These are phyloP conservation scores for Aspergillus alliaceus DNA, from an alignment of 2,329 filamentous ascomycete species.

Conservation along the genomic window DNA sequence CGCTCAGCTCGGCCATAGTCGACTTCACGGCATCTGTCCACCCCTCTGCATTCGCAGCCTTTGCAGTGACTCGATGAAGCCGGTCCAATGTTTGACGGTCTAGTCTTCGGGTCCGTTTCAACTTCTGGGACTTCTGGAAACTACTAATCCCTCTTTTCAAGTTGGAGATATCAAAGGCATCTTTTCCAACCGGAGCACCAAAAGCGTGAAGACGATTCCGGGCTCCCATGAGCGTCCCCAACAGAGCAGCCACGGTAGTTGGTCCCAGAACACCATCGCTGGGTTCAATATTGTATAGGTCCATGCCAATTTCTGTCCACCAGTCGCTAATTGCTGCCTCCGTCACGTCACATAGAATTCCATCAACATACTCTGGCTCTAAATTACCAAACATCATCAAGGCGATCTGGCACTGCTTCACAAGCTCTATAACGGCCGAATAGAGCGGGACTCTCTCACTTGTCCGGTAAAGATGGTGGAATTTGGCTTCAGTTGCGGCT, in stretches of 20 bases:
- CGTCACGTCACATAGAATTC: conserved; percentile 87
- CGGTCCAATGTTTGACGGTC: conserved; percentile 80
- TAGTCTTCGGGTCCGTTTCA: conserved; percentile 74
- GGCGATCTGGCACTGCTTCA: conserved; percentile 88
- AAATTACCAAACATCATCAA: conserved; percentile 85
- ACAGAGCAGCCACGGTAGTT: conserved; percentile 81
- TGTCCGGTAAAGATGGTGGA: conserved; percentile 84
- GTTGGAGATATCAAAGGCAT: conserved; percentile 80
- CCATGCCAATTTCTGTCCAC: conserved; percentile 92
- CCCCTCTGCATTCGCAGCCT: conserved; percentile 82
- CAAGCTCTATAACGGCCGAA: conserved; percentile 78
- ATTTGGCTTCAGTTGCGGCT: conserved; percentile 82
- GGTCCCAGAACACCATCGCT: conserved; percentile 90
- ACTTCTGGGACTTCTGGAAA: conserved; percentile 86
- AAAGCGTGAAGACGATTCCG: conserved; percentile 84
- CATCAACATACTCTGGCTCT: conserved; percentile 85
- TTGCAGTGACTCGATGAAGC: conserved; percentile 80
- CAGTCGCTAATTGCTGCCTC: conserved; percentile 88
- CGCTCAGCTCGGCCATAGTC: conserved; percentile 88
- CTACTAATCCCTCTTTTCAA: conserved; percentile 81
- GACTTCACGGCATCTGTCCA: conserved; percentile 95
- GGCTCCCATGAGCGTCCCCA: conserved; percentile 86
- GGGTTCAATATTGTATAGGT: conserved; percentile 90
- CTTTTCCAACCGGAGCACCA: conserved; percentile 81
- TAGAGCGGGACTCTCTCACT: conserved; percentile 79